Conservation (phyloP, 164 flowering plant genomes). For the Dillenia turbinata region DNA sequence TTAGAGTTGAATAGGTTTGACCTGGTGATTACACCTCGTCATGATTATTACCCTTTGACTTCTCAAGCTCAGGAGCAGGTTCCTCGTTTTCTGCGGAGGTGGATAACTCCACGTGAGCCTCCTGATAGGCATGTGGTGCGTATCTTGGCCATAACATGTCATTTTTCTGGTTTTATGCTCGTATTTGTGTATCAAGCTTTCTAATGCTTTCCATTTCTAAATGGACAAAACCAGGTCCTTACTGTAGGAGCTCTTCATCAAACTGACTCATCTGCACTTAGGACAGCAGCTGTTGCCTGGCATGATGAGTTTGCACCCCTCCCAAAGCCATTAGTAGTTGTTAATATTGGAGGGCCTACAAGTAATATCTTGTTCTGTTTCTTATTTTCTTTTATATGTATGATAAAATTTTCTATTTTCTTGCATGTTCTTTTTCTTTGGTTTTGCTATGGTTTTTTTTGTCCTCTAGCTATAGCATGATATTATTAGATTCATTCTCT, state of each 20-base stretch:
- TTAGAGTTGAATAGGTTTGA: conserved; percentile 76
- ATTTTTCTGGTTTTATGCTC: too few relatives aligned
- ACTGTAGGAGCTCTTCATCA: conserved; percentile 91
- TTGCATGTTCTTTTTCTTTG: too few relatives aligned
- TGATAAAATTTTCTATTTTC: neutral
- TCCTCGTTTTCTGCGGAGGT: conserved; percentile 66
- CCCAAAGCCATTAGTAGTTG: conserved; percentile 87
- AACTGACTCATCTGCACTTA: conserved; percentile 71
- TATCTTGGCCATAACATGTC: neutral
- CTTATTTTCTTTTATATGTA: neutral
- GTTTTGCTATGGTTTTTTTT: too few relatives aligned
- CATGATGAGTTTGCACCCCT: conserved; percentile 86
- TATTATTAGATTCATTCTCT: too few relatives aligned
- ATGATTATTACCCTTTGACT: conserved; percentile 91
- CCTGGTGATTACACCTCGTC: conserved; percentile 84
- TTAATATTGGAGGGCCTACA: conserved; percentile 93
- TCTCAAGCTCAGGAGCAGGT: conserved; percentile 75
- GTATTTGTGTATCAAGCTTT: too few relatives aligned
- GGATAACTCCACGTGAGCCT: conserved; percentile 91
- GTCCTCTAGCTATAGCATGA: too few relatives aligned
- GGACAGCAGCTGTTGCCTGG: conserved; percentile 82
- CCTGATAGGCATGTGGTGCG: conserved; percentile 80
- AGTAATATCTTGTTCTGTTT: conserved; percentile 32
- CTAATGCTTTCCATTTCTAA: too few relatives aligned
- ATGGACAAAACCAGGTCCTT: conserved; percentile 45